Evolutionary conservation across 768 basidiomycete genomes (phyloP).

Genomic region (Suillus occidentalis): DNA sequence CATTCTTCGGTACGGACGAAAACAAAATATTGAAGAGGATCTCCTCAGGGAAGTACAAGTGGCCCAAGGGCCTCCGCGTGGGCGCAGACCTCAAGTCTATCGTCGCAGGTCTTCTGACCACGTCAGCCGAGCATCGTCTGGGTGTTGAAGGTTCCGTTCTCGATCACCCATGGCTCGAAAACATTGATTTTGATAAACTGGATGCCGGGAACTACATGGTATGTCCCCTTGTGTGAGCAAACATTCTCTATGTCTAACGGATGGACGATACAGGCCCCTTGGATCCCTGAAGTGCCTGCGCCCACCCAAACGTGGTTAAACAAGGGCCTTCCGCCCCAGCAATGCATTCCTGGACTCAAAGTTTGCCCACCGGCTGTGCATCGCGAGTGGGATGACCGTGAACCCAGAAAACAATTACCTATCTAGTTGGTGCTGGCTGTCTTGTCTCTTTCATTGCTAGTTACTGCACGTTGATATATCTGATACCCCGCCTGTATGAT

Average conservation of each 20-base stretch:
- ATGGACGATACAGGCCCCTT: constrained; percentile 40
- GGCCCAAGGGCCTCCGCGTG: constrained; percentile 38
- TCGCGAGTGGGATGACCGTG: constrained; percentile 39
- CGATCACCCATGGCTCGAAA: constrained; percentile 45
- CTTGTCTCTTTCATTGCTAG: background rate
- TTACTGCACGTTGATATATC: background rate
- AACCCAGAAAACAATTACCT: constrained; percentile 17
- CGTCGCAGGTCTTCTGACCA: constrained; percentile 39
- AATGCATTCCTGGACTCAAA: constrained; percentile 40
- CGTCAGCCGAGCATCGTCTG: constrained; percentile 34
- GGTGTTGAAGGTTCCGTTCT: constrained; percentile 38
- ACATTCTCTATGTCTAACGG: background rate
- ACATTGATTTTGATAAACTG: constrained; percentile 51
- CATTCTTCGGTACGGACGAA: constrained; percentile 22
- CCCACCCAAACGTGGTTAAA: constrained; percentile 38
- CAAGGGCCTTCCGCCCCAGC: constrained; percentile 36
- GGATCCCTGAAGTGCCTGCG: constrained; percentile 33
- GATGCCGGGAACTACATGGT: constrained; percentile 44
- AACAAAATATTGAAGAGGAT: constrained; percentile 25
- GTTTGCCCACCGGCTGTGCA: constrained; percentile 34
- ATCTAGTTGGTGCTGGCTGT: background rate
- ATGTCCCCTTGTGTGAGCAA: constrained; percentile 20
- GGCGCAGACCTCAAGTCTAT: constrained; percentile 44
- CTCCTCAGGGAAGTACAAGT: constrained; percentile 32
- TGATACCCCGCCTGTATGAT: background rate